Conservation (phyloP, 1,284 basidiomycete genomes). For the Vanrija sp. region DNA sequence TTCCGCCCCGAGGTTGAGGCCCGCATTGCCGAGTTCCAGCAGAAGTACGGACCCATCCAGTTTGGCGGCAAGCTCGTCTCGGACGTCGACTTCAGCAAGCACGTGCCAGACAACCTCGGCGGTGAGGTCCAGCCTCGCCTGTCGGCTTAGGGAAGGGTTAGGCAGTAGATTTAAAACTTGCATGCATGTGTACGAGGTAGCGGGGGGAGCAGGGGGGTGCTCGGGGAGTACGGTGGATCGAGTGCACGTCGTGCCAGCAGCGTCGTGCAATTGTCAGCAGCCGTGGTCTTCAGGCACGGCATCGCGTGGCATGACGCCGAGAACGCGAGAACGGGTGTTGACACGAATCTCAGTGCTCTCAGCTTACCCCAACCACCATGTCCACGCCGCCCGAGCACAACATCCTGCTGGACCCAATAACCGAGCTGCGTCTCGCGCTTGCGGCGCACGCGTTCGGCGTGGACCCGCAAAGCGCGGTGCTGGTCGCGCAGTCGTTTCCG, state of each 20-base stretch:
- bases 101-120: slow-evolving; percentile 78
- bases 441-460: slow-evolving; percentile 34
- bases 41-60: slow-evolving; percentile 73
- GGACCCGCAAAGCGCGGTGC: slow-evolving; percentile 4
- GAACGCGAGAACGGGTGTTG: neutral
- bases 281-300: too few species aligned
- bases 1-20: slow-evolving; percentile 92
- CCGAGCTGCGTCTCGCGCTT: slow-evolving; percentile 33
- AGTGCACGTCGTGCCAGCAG: too few species aligned
- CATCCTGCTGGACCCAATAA: slow-evolving; percentile 36
- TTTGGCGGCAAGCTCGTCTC: slow-evolving; percentile 79
- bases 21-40: slow-evolving; percentile 76
- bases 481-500: slow-evolving; percentile 28
- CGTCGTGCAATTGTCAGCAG: neutral
- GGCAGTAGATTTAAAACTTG: neutral
- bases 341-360: neutral
- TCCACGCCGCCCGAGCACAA: slow-evolving; percentile 19
- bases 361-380: neutral
- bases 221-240: neutral
- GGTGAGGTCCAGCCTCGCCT: slow-evolving; percentile 28
- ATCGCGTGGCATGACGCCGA: too few species aligned
- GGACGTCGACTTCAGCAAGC: slow-evolving; percentile 67
- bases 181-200: slow-evolving; percentile 11
- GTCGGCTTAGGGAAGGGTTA: slow-evolving; percentile 2
- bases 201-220: neutral